These are phyloP conservation scores for Oryza brachyantha DNA, from an alignment of 176 grass and related monocot genomes.

Conservation along the genomic window DNA sequence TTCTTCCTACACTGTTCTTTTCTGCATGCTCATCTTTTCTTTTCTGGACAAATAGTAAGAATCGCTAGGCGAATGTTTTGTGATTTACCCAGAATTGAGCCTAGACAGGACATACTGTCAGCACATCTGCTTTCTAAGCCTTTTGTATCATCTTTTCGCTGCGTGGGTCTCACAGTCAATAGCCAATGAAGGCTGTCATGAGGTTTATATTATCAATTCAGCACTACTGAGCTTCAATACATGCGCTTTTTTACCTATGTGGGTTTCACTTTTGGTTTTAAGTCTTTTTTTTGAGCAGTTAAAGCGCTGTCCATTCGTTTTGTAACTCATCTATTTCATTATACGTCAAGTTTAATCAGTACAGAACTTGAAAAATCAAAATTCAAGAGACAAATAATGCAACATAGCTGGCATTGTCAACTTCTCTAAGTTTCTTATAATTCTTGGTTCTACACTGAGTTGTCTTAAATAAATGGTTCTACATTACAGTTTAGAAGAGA, in stretches of 20 bases:
- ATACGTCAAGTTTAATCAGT: background rate
- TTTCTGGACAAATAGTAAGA: background rate
- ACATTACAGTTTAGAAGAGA: background rate
- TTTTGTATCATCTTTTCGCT: background rate
- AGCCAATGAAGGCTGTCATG: background rate
- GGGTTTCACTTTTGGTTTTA: background rate
- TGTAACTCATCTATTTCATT: background rate
- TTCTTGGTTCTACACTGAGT: background rate
- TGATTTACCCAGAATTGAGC: background rate
- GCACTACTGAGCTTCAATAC: background rate
- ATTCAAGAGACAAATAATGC: background rate
- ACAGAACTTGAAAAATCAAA: background rate
- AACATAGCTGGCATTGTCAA: background rate
- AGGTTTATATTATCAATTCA: constrained; percentile 14
- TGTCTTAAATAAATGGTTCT: background rate
- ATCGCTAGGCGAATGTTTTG: constrained; percentile 9
- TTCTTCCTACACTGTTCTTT: no score
- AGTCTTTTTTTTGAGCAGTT: background rate
- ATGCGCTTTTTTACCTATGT: background rate
- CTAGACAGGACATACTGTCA: background rate
- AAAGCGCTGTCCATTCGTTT: background rate
- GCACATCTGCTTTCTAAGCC: constrained; percentile 14
- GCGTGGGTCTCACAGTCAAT: background rate
- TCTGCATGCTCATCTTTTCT: constrained; percentile 10
- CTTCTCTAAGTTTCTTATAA: background rate